phyloP scores from a whole-genome alignment of 495 filamentous ascomycete genomes.

The Penicilliopsis zonata region DNA sequence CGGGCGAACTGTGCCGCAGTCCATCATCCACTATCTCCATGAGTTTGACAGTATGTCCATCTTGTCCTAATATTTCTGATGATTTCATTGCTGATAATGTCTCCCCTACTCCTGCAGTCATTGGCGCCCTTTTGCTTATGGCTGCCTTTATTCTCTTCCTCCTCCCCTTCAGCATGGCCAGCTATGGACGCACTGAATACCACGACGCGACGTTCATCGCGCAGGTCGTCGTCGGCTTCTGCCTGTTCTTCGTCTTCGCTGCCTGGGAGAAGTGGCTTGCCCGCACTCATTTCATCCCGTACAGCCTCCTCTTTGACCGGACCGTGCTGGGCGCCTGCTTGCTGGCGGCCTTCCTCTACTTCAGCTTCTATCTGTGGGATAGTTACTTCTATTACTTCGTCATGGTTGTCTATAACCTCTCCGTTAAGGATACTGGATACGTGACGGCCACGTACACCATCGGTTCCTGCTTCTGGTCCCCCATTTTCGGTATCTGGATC shows the following conservation, averaged over 20 bases:
- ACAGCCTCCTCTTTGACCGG: constrained; percentile 43
- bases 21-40: constrained; percentile 39
- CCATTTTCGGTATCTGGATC: constrained; percentile 43
- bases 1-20: constrained; percentile 32
- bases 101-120: constrained; percentile 10
- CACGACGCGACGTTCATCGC: constrained; percentile 38
- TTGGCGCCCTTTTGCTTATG: constrained; percentile 47
- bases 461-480: constrained; percentile 30
- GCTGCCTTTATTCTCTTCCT: constrained; percentile 51
- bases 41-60: constrained; percentile 42
- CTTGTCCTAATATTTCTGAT: neutral
- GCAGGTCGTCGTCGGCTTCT: constrained; percentile 42
- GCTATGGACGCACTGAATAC: constrained; percentile 37
- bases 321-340: constrained; percentile 53
- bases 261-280: constrained; percentile 45
- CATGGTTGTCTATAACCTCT: constrained; percentile 52
- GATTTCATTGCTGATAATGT: neutral
- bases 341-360: constrained; percentile 36
- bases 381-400: constrained; percentile 54
- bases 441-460: constrained; percentile 40
- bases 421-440: constrained; percentile 42
- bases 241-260: constrained; percentile 39
- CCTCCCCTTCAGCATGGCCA: constrained; percentile 46
- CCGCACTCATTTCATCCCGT: constrained; percentile 44
- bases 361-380: constrained; percentile 37